Evolutionary conservation across 2,329 filamentous ascomycete species (phyloP).

Genomic region (Fusarium xylarioides): DNA sequence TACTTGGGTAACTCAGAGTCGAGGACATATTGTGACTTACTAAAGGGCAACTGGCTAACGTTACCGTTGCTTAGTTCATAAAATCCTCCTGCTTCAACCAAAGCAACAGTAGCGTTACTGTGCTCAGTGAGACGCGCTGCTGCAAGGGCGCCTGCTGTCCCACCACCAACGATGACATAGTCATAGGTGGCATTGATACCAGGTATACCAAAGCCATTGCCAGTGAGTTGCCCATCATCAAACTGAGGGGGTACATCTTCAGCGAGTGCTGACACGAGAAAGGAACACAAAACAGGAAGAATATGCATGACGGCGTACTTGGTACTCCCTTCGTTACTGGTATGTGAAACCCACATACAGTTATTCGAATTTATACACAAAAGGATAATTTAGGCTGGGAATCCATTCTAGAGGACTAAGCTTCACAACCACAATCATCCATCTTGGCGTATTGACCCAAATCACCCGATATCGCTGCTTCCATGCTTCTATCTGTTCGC

Average conservation of each 20-base stretch:
- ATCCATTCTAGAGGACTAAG: accelerated
- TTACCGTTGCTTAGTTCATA: constrained; percentile 1
- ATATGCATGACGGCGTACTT: background rate
- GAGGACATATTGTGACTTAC: background rate
- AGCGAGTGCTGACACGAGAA: background rate
- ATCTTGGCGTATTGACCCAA: background rate
- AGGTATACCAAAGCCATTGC: constrained; percentile 11
- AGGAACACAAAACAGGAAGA: background rate
- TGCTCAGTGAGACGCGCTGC: background rate
- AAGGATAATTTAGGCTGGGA: background rate
- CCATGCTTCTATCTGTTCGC: too few species aligned
- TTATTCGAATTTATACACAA: background rate
- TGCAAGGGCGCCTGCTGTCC: background rate
- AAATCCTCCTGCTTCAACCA: background rate
- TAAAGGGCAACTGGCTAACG: background rate
- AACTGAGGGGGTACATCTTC: constrained; percentile 10
- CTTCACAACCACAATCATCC: background rate
- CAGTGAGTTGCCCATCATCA: constrained; percentile 6
- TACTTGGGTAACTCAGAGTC: too few species aligned
- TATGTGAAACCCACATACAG: background rate
- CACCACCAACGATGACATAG: constrained; percentile 4
- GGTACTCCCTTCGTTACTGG: background rate
- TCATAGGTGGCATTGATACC: constrained; percentile 10
- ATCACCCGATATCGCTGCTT: background rate
- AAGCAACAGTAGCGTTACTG: background rate